A percentile compares a stretch with the other conserved stretches of the same genome.
phyloP scores from a whole-genome alignment of 345 rosid species.

The Trapa incisa region DNA sequence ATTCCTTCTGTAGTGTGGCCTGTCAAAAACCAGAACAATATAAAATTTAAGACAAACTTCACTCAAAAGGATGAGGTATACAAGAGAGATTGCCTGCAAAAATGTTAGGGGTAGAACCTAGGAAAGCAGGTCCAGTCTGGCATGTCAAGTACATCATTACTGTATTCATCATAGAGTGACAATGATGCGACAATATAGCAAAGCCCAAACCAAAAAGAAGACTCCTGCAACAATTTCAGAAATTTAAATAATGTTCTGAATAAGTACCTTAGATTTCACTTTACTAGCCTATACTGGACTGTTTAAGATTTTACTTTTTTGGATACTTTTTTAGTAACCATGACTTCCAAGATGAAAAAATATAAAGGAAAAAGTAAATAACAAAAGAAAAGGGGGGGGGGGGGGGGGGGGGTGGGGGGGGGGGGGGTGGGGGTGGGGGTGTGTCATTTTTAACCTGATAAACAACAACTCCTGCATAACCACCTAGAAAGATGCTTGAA shows the following conservation, averaged over 20 bases:
- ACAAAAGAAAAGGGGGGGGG: neutral
- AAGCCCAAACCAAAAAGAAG: constrained; percentile 82
- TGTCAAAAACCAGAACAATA: constrained; percentile 12
- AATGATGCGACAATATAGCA: constrained; percentile 64
- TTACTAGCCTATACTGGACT: neutral
- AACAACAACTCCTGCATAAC: constrained; percentile 68
- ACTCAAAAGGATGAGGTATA: neutral
- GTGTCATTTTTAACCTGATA: constrained; percentile 46
- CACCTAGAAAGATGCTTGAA: constrained; percentile 74
- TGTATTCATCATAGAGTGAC: constrained; percentile 84
- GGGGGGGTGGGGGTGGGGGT: neutral
- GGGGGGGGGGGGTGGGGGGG: neutral
- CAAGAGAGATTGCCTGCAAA: neutral
- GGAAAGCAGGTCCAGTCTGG: constrained; percentile 90
- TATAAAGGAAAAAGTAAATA: neutral
- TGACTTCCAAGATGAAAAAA: neutral
- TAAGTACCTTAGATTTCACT: neutral
- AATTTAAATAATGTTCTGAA: neutral
- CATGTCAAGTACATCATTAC: constrained; percentile 82
- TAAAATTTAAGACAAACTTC: neutral
- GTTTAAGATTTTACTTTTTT: constrained; percentile 1
- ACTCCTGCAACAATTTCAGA: constrained; percentile 39
- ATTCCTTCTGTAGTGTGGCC: constrained; percentile 42
- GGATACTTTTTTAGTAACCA: neutral
- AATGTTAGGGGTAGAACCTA: constrained; percentile 27